Evolutionary conservation across 2,329 filamentous ascomycete genomes (phyloP).

Genomic region (Penicillium sp.): DNA sequence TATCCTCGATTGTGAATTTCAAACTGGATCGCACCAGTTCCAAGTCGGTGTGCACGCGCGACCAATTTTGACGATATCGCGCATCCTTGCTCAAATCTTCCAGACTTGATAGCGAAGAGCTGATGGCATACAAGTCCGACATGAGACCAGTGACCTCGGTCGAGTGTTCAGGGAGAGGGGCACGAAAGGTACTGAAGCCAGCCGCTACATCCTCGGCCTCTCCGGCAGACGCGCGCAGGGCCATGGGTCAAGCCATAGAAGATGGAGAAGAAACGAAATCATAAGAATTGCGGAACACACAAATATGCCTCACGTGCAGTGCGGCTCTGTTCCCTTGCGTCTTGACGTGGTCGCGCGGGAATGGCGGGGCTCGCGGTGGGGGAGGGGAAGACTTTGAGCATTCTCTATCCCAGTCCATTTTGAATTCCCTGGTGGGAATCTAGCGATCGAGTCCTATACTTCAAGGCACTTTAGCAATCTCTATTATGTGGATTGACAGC

Average conservation of each 20-base stretch:
- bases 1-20: constrained; percentile 47
- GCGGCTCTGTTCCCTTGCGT: constrained; percentile 19
- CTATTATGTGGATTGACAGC: no score
- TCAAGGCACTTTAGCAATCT: no score
- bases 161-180: constrained; percentile 47
- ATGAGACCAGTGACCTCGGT: constrained; percentile 51
- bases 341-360: constrained; percentile 25
- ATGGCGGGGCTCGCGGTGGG: constrained; percentile 21
- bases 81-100: constrained; percentile 41
- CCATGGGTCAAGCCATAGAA: constrained; percentile 31
- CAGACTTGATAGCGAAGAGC: constrained; percentile 46
- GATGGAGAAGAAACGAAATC: constrained; percentile 1
- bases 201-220: constrained; percentile 50
- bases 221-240: constrained; percentile 41
- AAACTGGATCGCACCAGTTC: constrained; percentile 47
- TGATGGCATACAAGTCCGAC: constrained; percentile 51
- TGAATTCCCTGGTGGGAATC: not conserved
- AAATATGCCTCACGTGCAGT: constrained; percentile 16
- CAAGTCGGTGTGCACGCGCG: constrained; percentile 44
- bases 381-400: constrained; percentile 4
- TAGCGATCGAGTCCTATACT: no score
- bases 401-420: no score
- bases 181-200: constrained; percentile 47
- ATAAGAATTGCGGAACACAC: not conserved
- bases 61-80: constrained; percentile 36